Evolutionary conservation across 331 rosid species (phyloP).

Genomic region (Erythrophleum ivorense): DNA sequence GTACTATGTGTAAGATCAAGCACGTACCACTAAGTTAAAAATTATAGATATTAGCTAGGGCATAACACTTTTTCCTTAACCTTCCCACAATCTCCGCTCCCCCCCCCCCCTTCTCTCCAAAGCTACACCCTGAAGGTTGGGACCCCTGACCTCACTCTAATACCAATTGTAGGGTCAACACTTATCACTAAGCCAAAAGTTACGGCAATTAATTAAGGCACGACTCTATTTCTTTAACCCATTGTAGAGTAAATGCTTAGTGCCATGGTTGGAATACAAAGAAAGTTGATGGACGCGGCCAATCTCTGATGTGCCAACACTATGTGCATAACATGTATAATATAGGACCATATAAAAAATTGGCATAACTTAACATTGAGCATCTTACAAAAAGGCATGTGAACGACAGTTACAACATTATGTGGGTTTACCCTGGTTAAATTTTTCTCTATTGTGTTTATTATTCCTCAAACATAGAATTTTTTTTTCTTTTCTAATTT

Average conservation of each 20-base stretch:
- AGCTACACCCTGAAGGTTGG: neutral
- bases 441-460: neutral
- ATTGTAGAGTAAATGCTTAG: neutral
- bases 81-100: neutral
- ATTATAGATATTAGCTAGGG: neutral
- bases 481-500: neutral
- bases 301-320: neutral
- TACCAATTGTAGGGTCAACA: neutral
- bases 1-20: neutral
- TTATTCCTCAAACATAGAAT: neutral
- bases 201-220: neutral
- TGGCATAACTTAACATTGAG: neutral
- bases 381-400: constrained; percentile 14
- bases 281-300: neutral
- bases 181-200: neutral
- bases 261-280: neutral
- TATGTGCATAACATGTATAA: constrained; percentile 6
- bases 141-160: neutral
- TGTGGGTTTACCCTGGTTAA: neutral
- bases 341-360: constrained; percentile 2
- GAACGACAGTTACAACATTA: neutral
- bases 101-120: neutral
- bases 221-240: neutral
- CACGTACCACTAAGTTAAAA: neutral
- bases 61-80: neutral